A percentile compares a stretch with the other conserved stretches of the same genome.
Conservation (phyloP, 352 stramenopile species). For the Lagenidium giganteum region DNA sequence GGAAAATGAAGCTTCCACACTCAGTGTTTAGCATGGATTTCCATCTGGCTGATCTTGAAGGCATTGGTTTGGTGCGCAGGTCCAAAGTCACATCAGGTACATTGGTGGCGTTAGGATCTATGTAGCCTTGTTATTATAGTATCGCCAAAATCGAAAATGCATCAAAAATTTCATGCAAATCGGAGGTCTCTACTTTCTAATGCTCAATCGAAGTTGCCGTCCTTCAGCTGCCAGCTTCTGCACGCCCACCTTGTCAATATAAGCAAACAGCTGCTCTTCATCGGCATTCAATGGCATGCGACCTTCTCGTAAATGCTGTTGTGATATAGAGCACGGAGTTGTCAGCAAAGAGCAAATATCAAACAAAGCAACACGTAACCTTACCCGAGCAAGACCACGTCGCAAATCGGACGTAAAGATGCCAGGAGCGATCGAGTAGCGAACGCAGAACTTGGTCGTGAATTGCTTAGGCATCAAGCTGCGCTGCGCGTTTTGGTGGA, state of each 20-base stretch:
- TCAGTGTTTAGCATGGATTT: constrained; percentile 50
- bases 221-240: constrained; percentile 54
- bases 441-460: constrained; percentile 73
- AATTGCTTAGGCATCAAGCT: constrained; percentile 68
- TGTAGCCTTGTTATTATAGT: too few relatives aligned
- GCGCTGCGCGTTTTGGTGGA: constrained; percentile 32
- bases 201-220: constrained; percentile 52
- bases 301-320: constrained; percentile 54
- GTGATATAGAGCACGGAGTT: constrained; percentile 1
- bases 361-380: constrained; percentile 12
- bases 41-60: constrained; percentile 63
- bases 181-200: constrained; percentile 30
- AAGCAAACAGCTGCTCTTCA: constrained; percentile 55
- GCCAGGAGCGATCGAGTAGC: constrained; percentile 57
- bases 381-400: constrained; percentile 53
- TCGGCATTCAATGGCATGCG: constrained; percentile 44
- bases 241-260: constrained; percentile 46
- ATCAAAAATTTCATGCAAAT: too few relatives aligned
- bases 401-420: constrained; percentile 72
- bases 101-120: constrained; percentile 42
- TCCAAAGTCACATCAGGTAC: constrained; percentile 53
- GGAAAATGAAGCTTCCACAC: constrained; percentile 53
- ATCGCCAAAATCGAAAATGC: too few relatives aligned
- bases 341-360: constrained; percentile 7
- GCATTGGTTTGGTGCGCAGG: constrained; percentile 35